phyloP scores from a whole-genome alignment of 2,329 filamentous ascomycete species.

The Tolypocladium amazonense region DNA sequence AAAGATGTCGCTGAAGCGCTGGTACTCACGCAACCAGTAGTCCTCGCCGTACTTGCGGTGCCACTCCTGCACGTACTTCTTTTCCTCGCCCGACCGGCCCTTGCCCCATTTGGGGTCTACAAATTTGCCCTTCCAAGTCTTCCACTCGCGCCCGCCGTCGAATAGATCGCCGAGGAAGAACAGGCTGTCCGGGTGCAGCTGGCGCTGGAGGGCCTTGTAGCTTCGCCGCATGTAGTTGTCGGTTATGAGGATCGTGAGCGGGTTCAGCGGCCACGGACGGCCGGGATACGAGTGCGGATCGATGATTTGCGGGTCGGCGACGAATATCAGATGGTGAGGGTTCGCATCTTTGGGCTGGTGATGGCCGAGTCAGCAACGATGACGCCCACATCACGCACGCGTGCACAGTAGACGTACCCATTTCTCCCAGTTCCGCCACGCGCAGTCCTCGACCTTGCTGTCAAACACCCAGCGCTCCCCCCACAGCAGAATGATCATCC shows the following conservation, averaged over 20 bases:
- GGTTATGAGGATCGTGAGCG: constrained; percentile 51
- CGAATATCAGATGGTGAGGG: constrained; percentile 74
- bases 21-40: constrained; percentile 82
- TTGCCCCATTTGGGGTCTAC: constrained; percentile 49
- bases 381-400: not conserved
- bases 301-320: constrained; percentile 86
- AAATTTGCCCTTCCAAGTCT: constrained; percentile 52
- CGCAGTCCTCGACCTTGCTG: constrained; percentile 58
- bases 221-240: constrained; percentile 83
- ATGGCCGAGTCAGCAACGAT: not conserved
- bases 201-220: constrained; percentile 66
- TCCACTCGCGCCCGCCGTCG: constrained; percentile 93
- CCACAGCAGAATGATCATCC: constrained; percentile 71
- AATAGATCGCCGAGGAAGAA: constrained; percentile 93
- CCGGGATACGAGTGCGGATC: constrained; percentile 93
- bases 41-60: constrained; percentile 66
- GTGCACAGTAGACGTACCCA: constrained; percentile 53
- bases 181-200: constrained; percentile 73
- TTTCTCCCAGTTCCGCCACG: constrained; percentile 82
- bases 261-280: constrained; percentile 50
- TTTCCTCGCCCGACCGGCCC: constrained; percentile 39
- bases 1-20: constrained; percentile 79
- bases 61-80: constrained; percentile 50
- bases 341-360: constrained; percentile 61
- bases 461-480: constrained; percentile 74